Percentiles rank a stretch among this genome's conserved stretches.
Conservation (phyloP, 2,329 filamentous ascomycete genomes). For the Lachnellula occidentalis region DNA sequence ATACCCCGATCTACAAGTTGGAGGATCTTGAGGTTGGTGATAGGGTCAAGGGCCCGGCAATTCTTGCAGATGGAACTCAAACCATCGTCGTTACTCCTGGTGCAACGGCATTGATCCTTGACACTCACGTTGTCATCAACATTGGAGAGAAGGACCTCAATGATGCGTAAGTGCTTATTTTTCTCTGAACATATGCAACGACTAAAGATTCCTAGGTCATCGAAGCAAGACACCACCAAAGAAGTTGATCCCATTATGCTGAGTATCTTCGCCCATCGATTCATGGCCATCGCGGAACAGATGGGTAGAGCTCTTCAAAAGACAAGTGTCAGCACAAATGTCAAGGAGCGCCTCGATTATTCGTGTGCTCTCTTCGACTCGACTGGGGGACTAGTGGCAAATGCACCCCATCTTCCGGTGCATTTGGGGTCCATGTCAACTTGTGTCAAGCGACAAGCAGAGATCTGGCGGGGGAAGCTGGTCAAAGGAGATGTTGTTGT, state of each 20-base stretch:
- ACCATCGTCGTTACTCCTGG: slow-evolving; percentile 85
- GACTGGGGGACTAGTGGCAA: slow-evolving; percentile 70
- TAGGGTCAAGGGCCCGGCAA: slow-evolving; percentile 71
- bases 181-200: not conserved
- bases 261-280: slow-evolving; percentile 73
- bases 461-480: slow-evolving; percentile 74
- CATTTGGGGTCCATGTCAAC: slow-evolving; percentile 83
- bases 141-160: slow-evolving; percentile 53
- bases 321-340: slow-evolving; percentile 73
- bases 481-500: slow-evolving; percentile 77
- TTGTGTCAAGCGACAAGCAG: slow-evolving; percentile 70
- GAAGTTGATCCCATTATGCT: slow-evolving; percentile 72
- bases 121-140: slow-evolving; percentile 87
- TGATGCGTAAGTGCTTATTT: slow-evolving; percentile 34
- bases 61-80: slow-evolving; percentile 82
- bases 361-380: slow-evolving; percentile 77
- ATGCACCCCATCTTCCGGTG: slow-evolving; percentile 75
- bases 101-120: slow-evolving; percentile 69
- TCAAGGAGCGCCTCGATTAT: slow-evolving; percentile 78
- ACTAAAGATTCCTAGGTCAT: slow-evolving; percentile 4
- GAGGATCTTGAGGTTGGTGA: slow-evolving; percentile 68
- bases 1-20: slow-evolving; percentile 80
- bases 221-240: slow-evolving; percentile 31
- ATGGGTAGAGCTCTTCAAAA: slow-evolving; percentile 77
- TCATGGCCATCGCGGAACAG: slow-evolving; percentile 82